These are phyloP conservation scores for Crotalaria pallida DNA, from an alignment of 306 rosid genomes.

Conservation along the genomic window DNA sequence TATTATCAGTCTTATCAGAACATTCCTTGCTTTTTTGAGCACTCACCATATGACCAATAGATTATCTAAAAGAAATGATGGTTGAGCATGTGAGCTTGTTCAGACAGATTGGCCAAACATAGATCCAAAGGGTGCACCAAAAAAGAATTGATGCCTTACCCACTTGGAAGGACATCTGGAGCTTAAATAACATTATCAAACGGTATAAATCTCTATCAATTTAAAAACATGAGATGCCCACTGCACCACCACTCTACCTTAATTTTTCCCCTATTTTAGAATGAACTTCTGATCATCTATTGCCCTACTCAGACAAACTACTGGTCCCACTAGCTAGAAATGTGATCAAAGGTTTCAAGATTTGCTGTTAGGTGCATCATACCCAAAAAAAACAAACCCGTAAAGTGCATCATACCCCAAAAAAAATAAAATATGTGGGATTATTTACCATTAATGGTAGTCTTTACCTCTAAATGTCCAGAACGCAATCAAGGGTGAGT, in stretches of 20 bases:
- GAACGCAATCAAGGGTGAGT: slow-evolving; percentile 28
- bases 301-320: background rate
- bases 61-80: slow-evolving; percentile 3
- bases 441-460: background rate
- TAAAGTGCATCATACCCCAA: background rate
- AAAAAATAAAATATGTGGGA: background rate
- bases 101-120: slow-evolving; percentile 4
- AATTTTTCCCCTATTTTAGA: background rate
- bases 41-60: background rate
- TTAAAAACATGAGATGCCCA: background rate
- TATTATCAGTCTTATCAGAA: background rate
- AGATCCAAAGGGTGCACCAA: background rate
- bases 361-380: background rate
- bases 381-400: too few relatives aligned
- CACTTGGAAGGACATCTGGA: background rate
- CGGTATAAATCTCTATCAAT: background rate
- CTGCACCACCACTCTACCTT: background rate
- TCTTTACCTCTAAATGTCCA: slow-evolving; percentile 52
- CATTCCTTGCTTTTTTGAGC: slow-evolving; percentile 19
- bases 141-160: slow-evolving; percentile 15
- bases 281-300: background rate
- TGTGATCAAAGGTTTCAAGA: background rate
- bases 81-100: slow-evolving; percentile 8
- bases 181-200: background rate
- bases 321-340: background rate